Base-by-base conservation (phyloP, 164 flowering plant species). In the Litsea cubeba region DNA sequence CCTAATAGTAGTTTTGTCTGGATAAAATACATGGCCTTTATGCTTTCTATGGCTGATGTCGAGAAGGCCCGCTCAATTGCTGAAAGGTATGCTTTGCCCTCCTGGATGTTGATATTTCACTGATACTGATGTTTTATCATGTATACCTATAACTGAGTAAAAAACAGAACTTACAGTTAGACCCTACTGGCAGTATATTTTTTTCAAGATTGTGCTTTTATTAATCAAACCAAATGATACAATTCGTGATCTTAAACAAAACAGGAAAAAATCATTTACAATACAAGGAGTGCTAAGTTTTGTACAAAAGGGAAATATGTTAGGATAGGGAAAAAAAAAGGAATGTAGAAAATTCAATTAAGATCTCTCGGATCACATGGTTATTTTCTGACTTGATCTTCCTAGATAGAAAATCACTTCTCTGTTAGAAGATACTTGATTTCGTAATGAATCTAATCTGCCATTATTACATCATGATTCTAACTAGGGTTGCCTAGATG, bases 1-100 rank as follows among this genome's bases (percentile, higher is more conserved):
- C 99, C 99, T 12, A 90, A 90, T 82, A 94, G 89, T 81, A 94
- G 99, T 78, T 88, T 86, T 78, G 81, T 88, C 50, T 96, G 99
- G 99, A 88, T 96, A 71, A 87, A 91, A 60, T 96, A 96, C 80
- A 96, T 94, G 92, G 91, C 82, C 12, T 90, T 85, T 84, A 75
- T 84, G 87, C 85, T 91, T 23, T 80, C 86, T 60, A 71, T 87
- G 82, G 90, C 91, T 71, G 93, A 94, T 74, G 76, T 91, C 20
- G 95, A 88, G 79, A 89, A 89, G 78, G 99, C 98, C 25, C 94
- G 98, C 11, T 83, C 93, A 11, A 84, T 96, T 80, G 97, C 97
- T 76, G 98, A 96, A 82, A 89, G 99, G 99, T 95, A 83, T 50
- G 57, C n/a, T 70, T 28, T 26, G 76, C 15, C 24, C 32, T 15